Conservation (phyloP, 257 asterid species). For the Ophiorrhiza pumila region DNA sequence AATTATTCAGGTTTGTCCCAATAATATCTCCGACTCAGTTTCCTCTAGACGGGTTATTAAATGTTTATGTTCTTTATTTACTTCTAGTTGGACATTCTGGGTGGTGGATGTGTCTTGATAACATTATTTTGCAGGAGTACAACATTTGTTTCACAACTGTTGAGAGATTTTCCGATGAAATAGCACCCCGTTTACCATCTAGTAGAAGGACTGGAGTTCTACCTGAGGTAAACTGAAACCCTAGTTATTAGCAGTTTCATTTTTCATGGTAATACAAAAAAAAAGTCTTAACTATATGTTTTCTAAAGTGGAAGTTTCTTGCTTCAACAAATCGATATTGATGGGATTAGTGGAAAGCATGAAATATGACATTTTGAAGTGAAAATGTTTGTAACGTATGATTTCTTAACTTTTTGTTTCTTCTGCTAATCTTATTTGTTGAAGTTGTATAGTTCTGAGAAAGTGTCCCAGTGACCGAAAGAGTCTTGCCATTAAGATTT, state of each 20-base stretch:
- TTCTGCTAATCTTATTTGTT: background rate
- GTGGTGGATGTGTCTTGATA: background rate
- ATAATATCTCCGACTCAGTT: slow-evolving; percentile 15
- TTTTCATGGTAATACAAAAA: background rate
- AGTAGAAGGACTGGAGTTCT: slow-evolving; percentile 68
- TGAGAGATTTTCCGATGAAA: slow-evolving; percentile 66
- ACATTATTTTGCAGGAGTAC: slow-evolving; percentile 64
- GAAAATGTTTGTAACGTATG: background rate
- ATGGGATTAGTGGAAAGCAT: background rate
- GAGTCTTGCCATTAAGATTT: no score
- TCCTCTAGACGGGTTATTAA: slow-evolving; percentile 10
- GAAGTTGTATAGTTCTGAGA: background rate
- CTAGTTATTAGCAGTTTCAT: background rate
- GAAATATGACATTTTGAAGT: background rate
- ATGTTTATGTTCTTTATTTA: background rate
- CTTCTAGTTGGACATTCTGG: background rate
- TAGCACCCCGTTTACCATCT: slow-evolving; percentile 67
- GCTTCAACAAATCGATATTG: background rate
- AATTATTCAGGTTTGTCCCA: slow-evolving; percentile 74
- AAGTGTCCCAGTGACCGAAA: no score
- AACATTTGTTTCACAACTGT: slow-evolving; percentile 98
- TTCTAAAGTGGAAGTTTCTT: background rate
- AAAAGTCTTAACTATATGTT: background rate
- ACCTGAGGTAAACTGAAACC: slow-evolving; percentile 67
- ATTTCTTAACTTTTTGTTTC: background rate